phyloP scores from a whole-genome alignment of 192 early-diverging fungal species.

The Ambispora gerdemannii region DNA sequence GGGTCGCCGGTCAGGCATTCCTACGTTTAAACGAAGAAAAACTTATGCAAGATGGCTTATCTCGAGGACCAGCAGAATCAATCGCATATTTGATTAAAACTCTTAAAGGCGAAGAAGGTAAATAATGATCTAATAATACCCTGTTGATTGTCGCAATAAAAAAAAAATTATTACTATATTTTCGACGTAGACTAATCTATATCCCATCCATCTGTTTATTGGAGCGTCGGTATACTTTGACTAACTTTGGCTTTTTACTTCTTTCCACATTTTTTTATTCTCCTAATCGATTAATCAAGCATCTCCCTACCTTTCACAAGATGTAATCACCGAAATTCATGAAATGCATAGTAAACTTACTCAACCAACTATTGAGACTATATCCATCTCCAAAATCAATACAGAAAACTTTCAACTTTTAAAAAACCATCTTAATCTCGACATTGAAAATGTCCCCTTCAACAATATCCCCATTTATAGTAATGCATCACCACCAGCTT shows the following conservation, averaged over 20 bases:
- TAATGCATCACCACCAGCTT: slow-evolving; percentile 11
- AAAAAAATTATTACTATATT: neutral
- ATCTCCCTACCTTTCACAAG: neutral
- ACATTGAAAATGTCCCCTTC: neutral
- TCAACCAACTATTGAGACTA: slow-evolving; percentile 25
- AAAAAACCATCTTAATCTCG: slow-evolving; percentile 5
- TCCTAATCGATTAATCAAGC: neutral
- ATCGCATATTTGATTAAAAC: slow-evolving; percentile 13
- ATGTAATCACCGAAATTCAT: no score
- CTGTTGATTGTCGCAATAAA: slow-evolving; percentile 15
- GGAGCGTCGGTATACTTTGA: neutral
- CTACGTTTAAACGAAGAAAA: slow-evolving; percentile 13
- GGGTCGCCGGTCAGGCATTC: slow-evolving; percentile 8
- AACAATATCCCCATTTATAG: neutral
- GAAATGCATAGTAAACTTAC: slow-evolving; percentile 9
- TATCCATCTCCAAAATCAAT: slow-evolving; percentile 23
- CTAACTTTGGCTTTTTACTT: neutral
- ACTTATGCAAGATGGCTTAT: slow-evolving; percentile 1
- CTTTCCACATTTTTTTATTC: neutral
- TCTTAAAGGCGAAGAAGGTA: slow-evolving; percentile 26
- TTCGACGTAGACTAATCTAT: neutral
- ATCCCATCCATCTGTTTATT: no score
- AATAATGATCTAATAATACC: slow-evolving; percentile 23
- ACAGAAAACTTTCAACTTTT: slow-evolving; percentile 3
- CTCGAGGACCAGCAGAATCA: slow-evolving; percentile 10